Conservation (phyloP, 306 rosid species). For the Mimosa pudica region DNA sequence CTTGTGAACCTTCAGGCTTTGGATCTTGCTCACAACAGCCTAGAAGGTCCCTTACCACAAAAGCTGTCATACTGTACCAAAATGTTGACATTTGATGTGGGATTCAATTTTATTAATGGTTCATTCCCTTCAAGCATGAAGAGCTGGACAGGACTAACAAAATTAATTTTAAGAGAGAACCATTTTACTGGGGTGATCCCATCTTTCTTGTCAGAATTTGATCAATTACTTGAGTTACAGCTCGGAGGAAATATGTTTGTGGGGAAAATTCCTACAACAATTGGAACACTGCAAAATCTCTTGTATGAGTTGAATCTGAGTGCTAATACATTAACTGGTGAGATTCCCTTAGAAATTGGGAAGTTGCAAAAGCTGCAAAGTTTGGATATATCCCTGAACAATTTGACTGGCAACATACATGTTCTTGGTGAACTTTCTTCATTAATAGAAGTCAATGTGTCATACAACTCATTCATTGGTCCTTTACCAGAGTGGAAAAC, state of each 20-base stretch:
- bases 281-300: slow-evolving; percentile 61
- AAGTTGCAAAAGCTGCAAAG: slow-evolving; percentile 38
- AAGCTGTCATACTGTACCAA: slow-evolving; percentile 59
- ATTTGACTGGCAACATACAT: slow-evolving; percentile 64
- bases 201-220: slow-evolving; percentile 45
- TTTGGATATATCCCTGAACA: slow-evolving; percentile 72
- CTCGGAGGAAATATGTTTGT: slow-evolving; percentile 77
- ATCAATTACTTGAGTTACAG: slow-evolving; percentile 53
- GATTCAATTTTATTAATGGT: slow-evolving; percentile 74
- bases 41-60: slow-evolving; percentile 69
- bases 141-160: slow-evolving; percentile 56
- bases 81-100: slow-evolving; percentile 56
- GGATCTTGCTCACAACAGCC: slow-evolving; percentile 56
- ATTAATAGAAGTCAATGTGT: slow-evolving; percentile 51
- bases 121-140: slow-evolving; percentile 57
- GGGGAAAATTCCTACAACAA: slow-evolving; percentile 62
- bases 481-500: slow-evolving; percentile 53
- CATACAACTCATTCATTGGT: slow-evolving; percentile 68
- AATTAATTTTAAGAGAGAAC: slow-evolving; percentile 65
- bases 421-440: slow-evolving; percentile 50
- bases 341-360: slow-evolving; percentile 57
- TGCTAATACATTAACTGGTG: slow-evolving; percentile 64
- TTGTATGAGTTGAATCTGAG: slow-evolving; percentile 66
- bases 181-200: slow-evolving; percentile 65
- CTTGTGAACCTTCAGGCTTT: slow-evolving; percentile 51